A percentile compares a stretch with the other conserved stretches of the same genome.
Evolutionary conservation across 345 rosid genomes (phyloP).

Genomic region (Melaleuca alternifolia): DNA sequence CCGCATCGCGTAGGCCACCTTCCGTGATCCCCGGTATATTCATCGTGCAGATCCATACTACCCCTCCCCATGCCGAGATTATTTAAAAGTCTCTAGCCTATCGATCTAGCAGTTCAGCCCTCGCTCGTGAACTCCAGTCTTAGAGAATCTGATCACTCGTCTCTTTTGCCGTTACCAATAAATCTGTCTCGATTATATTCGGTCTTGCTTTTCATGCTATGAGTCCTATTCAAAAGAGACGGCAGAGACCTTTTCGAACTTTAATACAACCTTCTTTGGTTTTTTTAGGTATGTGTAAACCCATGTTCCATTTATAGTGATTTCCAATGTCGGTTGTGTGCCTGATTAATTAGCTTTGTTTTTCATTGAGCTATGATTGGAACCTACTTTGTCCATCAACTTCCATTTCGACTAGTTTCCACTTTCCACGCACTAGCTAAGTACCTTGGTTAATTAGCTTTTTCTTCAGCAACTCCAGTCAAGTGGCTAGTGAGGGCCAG

Average conservation of each 20-base stretch:
- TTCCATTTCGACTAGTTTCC: neutral
- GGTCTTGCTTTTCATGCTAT: too few relatives aligned
- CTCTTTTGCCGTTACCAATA: too few relatives aligned
- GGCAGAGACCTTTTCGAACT: too few relatives aligned
- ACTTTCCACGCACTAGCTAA: neutral
- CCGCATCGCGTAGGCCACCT: neutral
- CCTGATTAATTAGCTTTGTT: neutral
- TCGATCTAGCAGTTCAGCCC: neutral
- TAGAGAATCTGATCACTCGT: neutral
- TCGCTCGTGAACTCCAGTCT: too few relatives aligned
- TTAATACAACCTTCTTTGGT: too few relatives aligned
- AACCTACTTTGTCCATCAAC: neutral
- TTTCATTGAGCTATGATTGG: neutral
- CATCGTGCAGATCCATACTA: neutral
- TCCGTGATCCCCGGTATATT: neutral
- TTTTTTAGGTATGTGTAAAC: too few relatives aligned
- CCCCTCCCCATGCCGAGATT: neutral
- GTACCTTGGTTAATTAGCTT: neutral
- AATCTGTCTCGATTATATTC: neutral
- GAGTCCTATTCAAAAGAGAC: neutral
- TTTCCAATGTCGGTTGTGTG: neutral
- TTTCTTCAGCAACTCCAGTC: neutral
- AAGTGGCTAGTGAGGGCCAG: too few relatives aligned
- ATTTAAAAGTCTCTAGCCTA: rapidly evolving
- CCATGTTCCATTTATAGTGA: neutral